Percentiles rank a stretch among this genome's conserved stretches.
phyloP scores from a whole-genome alignment of 2,329 filamentous ascomycete species.

The Penicillium polonicum region DNA sequence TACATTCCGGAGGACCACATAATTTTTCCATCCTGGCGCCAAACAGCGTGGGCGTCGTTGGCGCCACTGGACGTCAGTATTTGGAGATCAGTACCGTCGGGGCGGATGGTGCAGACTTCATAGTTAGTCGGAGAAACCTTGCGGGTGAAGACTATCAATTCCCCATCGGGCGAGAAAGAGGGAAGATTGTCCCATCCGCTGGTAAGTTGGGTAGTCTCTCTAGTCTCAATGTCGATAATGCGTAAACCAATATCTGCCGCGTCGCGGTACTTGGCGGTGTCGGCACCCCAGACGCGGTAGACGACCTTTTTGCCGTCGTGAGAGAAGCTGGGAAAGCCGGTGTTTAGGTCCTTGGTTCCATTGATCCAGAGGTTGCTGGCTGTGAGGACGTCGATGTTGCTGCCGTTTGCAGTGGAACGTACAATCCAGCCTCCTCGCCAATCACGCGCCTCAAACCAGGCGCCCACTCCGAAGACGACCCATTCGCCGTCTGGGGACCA shows the following conservation, averaged over 20 bases:
- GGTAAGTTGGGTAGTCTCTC: conserved; percentile 8
- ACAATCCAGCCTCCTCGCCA: conserved; percentile 11
- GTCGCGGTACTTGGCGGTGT: neutral
- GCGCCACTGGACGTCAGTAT: conserved; percentile 16
- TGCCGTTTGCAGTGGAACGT: conserved; percentile 12
- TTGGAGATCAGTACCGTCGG: conserved; percentile 41
- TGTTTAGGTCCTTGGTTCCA: conserved; percentile 1
- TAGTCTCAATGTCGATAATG: conserved; percentile 14
- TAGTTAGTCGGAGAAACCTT: conserved; percentile 11
- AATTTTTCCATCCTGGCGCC: conserved; percentile 45
- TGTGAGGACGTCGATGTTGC: conserved; percentile 8
- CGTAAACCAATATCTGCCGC: conserved; percentile 13
- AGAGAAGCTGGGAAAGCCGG: conserved; percentile 19
- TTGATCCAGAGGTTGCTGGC: neutral
- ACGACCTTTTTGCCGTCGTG: conserved; percentile 17
- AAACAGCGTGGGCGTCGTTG: conserved; percentile 49
- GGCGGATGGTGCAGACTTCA: conserved; percentile 41
- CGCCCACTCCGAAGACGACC: conserved; percentile 26
- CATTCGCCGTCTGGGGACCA: conserved; percentile 41
- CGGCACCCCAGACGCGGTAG: conserved; percentile 14
- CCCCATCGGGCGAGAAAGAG: conserved; percentile 13
- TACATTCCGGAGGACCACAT: conserved; percentile 46
- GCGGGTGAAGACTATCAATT: conserved; percentile 20
- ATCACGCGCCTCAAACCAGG: conserved; percentile 16
- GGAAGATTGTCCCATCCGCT: conserved; percentile 17